phyloP scores from a whole-genome alignment of 2,329 filamentous ascomycete species.

The Dothiorella sarmentorum region DNA sequence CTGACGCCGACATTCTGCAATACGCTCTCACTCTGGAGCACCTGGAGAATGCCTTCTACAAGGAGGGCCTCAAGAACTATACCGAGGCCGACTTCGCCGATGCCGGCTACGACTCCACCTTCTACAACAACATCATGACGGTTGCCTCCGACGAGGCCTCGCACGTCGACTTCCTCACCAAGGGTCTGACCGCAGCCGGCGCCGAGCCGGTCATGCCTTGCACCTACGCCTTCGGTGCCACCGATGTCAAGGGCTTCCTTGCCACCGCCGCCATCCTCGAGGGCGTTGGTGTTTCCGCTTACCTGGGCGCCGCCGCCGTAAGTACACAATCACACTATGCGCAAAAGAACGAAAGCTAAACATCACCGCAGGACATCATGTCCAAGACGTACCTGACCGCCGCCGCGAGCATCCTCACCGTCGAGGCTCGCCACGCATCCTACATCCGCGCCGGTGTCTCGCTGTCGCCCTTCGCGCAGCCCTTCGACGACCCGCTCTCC shows the following conservation, averaged over 20 bases:
- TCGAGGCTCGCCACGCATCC: conserved; percentile 62
- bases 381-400: conserved; percentile 57
- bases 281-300: conserved; percentile 55
- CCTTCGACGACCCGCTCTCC: conserved; percentile 59
- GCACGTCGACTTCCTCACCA: conserved; percentile 57
- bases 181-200: conserved; percentile 44
- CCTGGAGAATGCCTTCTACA: conserved; percentile 61
- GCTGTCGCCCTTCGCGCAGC: conserved; percentile 54
- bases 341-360: too few relatives aligned
- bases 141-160: conserved; percentile 56
- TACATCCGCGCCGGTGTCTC: conserved; percentile 51
- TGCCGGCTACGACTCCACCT: conserved; percentile 49
- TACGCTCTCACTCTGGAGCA: conserved; percentile 46
- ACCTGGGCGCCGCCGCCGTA: conserved; percentile 61
- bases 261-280: conserved; percentile 54
- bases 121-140: conserved; percentile 57
- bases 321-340: too few relatives aligned
- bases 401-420: conserved; percentile 61
- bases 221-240: conserved; percentile 55
- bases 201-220: conserved; percentile 52
- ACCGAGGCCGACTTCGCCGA: conserved; percentile 50
- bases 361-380: too few relatives aligned
- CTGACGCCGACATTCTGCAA: conserved; percentile 36
- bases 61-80: conserved; percentile 57
- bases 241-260: conserved; percentile 50